Evolutionary conservation across 768 basidiomycete genomes (phyloP), one percentile per base, ranked within the genome.

Genomic region (Tulasnella sp.): DNA sequence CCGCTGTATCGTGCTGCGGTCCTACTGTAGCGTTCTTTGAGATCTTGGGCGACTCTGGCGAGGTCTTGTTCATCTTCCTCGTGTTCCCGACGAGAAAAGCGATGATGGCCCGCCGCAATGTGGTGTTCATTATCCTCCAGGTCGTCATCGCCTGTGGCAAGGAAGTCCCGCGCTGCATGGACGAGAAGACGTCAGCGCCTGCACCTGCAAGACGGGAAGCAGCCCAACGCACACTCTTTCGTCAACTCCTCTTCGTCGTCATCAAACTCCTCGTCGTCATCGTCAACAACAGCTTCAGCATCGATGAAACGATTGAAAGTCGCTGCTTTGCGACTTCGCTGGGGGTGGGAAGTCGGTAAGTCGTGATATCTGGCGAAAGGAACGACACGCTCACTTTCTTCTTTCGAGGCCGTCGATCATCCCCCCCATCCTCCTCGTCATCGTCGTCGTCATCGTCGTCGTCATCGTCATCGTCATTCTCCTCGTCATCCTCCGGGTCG

Each of bases 221-320:
- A 6, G 48, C 17, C 21, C 48, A 27, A 21, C 49, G 46, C 14
- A 58, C 63, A 27, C 49, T 64, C 50, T 61, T 45, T 58, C 4
- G 29, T 49, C 37, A 61, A 34, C 6, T 74, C 84, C 58, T 76
- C 78, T 53, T 88, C 87, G 17, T 86, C 85, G 5, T 83, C 89
- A 17, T 94, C 91, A 2, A 86, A 85, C 23, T 97, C 96, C 34
- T 96, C 94, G 3, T 97, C 96, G 17, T 98, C 96, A 29, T 96
- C 92, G 63, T 91, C 91, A 17, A 94, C 93, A 67, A 91, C 90
- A 54, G 91, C 92, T 72, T 94, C 90, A 57, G 93, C 77, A 79
- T 98, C 96, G 63, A 98, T 74, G 82, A 92, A 99, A 62, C 83
- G 82, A 67, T 80, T 86, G 23, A 79, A 76, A 15, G 75, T 73